These are phyloP conservation scores for Monilinia vaccinii-corymbosi DNA, from an alignment of 2,329 filamentous ascomycete genomes.

Conservation along the genomic window DNA sequence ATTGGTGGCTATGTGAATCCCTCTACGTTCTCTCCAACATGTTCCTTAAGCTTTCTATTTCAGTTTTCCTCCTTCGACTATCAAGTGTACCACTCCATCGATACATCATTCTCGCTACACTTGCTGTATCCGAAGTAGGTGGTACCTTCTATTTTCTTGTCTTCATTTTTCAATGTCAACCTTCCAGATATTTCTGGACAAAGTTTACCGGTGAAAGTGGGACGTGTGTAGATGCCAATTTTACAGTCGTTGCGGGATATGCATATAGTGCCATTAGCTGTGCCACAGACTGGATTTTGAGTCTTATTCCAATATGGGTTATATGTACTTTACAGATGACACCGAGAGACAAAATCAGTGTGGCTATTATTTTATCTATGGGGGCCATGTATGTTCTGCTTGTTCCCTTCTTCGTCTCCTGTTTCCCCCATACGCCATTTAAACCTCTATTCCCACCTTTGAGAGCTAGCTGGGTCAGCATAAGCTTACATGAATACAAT, in stretches of 20 bases:
- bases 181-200: slow-evolving; percentile 33
- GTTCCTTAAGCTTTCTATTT: slow-evolving; percentile 33
- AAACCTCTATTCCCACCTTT: too few species aligned
- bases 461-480: not conserved
- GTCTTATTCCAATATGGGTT: slow-evolving; percentile 33
- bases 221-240: slow-evolving; percentile 27
- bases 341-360: slow-evolving; percentile 31
- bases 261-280: slow-evolving; percentile 34
- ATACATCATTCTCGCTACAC: slow-evolving; percentile 29
- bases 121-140: slow-evolving; percentile 29
- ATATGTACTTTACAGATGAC: slow-evolving; percentile 36
- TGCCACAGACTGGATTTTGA: slow-evolving; percentile 34
- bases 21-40: slow-evolving; percentile 34
- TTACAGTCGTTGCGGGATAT: slow-evolving; percentile 31
- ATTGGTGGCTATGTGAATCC: slow-evolving; percentile 33
- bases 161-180: slow-evolving; percentile 33
- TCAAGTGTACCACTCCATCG: slow-evolving; percentile 27
- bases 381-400: slow-evolving; percentile 31
- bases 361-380: slow-evolving; percentile 26
- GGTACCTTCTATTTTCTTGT: slow-evolving; percentile 32
- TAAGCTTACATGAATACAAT: not conserved
- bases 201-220: slow-evolving; percentile 29
- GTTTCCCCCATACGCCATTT: not conserved
- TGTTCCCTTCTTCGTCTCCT: not conserved
- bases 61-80: slow-evolving; percentile 34